Percentiles rank a stretch among this genome's conserved stretches.
These are phyloP conservation scores for Boletus vermiculosoides DNA, from an alignment of 768 basidiomycete species.

Conservation along the genomic window DNA sequence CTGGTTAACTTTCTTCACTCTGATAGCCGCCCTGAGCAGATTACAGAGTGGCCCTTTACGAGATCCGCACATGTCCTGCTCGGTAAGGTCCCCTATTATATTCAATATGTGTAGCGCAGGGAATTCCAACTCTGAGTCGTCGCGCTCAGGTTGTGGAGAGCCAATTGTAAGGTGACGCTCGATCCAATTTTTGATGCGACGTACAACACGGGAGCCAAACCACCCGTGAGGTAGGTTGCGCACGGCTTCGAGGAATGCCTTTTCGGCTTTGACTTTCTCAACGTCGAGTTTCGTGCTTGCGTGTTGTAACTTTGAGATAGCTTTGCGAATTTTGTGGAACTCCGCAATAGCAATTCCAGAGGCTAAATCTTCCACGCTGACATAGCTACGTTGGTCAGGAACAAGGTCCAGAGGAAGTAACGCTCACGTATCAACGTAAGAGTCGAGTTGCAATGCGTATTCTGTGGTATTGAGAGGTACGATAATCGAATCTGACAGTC, in stretches of 20 bases:
- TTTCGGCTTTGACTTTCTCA: conserved; percentile 57
- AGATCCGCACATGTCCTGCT: conserved; percentile 11
- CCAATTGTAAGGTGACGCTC: conserved; percentile 18
- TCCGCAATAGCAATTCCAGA: conserved; percentile 22
- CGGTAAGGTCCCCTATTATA: not conserved
- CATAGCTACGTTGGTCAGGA: conserved; percentile 7
- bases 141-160: not conserved
- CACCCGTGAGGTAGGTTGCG: conserved; percentile 22
- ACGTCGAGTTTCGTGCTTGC: conserved; percentile 56
- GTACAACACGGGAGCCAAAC: not conserved
- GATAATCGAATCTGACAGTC: conserved; percentile 58
- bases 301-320: conserved; percentile 46
- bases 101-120: conserved; percentile 3
- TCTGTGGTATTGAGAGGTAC: conserved; percentile 76
- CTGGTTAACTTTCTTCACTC: conserved; percentile 58
- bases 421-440: conserved; percentile 58
- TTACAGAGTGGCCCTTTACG: conserved; percentile 37
- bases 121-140: conserved; percentile 1
- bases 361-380: conserved; percentile 54
- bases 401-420: conserved; percentile 23
- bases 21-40: conserved; percentile 57
- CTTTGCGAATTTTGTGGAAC: conserved; percentile 44
- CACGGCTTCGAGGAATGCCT: conserved; percentile 48
- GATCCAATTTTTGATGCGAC: conserved; percentile 26
- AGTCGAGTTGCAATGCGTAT: conserved; percentile 59